Evolutionary conservation across 768 basidiomycete species (phyloP).

Genomic region (Suillus discolor): DNA sequence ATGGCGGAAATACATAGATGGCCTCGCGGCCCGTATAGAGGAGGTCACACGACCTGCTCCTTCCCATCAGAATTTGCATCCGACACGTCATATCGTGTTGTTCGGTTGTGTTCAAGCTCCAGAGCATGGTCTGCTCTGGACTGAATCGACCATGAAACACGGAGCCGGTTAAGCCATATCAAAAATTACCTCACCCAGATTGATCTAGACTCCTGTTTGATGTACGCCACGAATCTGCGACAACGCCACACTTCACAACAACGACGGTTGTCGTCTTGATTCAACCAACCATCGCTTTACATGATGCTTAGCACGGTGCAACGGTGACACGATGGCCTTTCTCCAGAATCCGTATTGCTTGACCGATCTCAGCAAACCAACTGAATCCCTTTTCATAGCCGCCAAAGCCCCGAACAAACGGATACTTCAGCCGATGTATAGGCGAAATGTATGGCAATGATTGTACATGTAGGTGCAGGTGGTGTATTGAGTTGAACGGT

Average conservation of each 20-base stretch:
- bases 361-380: conserved; percentile 71
- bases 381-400: conserved; percentile 61
- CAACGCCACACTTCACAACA: not conserved
- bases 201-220: not conserved
- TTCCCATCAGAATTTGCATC: not conserved
- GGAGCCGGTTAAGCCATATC: not conserved
- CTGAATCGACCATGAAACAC: not conserved
- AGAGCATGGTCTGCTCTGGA: not conserved
- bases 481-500: conserved; percentile 71
- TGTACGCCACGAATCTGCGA: not conserved
- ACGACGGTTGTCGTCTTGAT: not conserved
- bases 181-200: not conserved
- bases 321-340: conserved; percentile 51
- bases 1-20: not conserved
- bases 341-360: conserved; percentile 63
- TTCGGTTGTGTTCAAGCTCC: not conserved
- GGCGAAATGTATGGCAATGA: conserved; percentile 61
- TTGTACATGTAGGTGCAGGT: conserved; percentile 77
- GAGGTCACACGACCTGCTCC: not conserved
- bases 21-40: not conserved
- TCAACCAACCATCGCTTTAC: not conserved
- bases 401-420: conserved; percentile 40
- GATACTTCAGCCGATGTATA: conserved; percentile 49
- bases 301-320: conserved; percentile 33
- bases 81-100: not conserved